A percentile compares a stretch with the other conserved stretches of the same genome.
Conservation (phyloP, 1,284 basidiomycete genomes). For the Pseudozyma sp. region DNA sequence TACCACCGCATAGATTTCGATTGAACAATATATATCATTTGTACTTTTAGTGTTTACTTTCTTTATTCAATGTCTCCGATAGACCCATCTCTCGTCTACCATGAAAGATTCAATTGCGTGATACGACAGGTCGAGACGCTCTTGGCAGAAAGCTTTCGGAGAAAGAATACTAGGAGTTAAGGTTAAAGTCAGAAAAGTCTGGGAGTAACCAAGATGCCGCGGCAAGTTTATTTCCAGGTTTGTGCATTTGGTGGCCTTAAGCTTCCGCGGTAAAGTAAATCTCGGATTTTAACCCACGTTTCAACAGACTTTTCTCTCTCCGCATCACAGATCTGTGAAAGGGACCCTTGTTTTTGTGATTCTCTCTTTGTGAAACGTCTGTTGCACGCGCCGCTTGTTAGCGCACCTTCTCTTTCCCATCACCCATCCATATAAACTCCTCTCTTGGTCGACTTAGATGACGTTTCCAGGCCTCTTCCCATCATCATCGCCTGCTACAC, state of each 20-base stretch:
- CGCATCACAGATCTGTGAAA: background rate
- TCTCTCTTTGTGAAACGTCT: background rate
- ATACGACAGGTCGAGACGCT: background rate
- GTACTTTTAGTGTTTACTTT: constrained; percentile 24
- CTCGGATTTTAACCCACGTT: background rate
- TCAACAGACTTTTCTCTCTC: background rate
- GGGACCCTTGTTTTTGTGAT: background rate
- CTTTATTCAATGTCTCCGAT: background rate
- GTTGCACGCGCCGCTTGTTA: no score
- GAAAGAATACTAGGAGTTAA: no score
- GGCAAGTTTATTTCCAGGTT: no score
- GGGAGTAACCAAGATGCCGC: no score
- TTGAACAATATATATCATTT: constrained; percentile 9
- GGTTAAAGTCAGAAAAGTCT: no score
- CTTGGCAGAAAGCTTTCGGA: background rate
- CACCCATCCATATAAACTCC: no score
- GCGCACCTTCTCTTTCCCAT: no score
- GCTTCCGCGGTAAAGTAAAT: background rate
- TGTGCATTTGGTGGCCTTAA: background rate
- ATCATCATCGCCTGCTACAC: background rate
- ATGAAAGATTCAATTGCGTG: no score
- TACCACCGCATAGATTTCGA: no score
- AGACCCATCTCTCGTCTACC: no score
- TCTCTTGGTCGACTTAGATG: no score
- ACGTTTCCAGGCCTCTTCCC: background rate